Conservation (phyloP, 2,329 filamentous ascomycete species). For the Curvularia sp. region DNA sequence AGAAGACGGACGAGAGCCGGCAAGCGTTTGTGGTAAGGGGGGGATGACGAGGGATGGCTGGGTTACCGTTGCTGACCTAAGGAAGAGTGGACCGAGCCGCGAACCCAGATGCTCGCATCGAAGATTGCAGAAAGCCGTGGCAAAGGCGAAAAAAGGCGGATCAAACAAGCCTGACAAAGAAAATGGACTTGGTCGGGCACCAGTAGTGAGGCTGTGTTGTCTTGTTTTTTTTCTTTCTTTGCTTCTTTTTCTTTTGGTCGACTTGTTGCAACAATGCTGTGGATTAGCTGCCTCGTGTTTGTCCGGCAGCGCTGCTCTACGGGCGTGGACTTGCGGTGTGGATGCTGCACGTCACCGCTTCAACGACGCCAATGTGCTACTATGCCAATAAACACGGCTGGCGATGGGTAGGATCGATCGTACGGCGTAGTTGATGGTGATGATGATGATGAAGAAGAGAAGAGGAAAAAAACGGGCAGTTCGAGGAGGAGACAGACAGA, state of each 20-base stretch:
- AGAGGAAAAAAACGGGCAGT: neutral
- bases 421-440: neutral
- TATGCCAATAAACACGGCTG: conserved; percentile 12
- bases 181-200: neutral
- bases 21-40: conserved; percentile 21
- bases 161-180: conserved; percentile 20
- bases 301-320: conserved; percentile 24
- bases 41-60: conserved; percentile 24
- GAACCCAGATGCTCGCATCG: conserved; percentile 14
- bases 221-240: conserved; percentile 2
- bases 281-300: conserved; percentile 9
- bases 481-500: neutral
- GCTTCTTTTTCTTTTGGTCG: neutral
- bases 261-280: neutral
- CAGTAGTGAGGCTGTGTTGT: conserved; percentile 23
- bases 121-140: conserved; percentile 34
- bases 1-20: conserved; percentile 1
- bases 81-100: conserved; percentile 18
- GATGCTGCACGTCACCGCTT: conserved; percentile 31
- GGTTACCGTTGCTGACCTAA: conserved; percentile 25
- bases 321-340: conserved; percentile 27
- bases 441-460: neutral
- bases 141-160: conserved; percentile 20
- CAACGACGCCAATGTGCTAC: conserved; percentile 15
- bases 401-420: conserved; percentile 7